Base-by-base conservation (phyloP, 345 rosid species). In the Triadica sebifera region DNA sequence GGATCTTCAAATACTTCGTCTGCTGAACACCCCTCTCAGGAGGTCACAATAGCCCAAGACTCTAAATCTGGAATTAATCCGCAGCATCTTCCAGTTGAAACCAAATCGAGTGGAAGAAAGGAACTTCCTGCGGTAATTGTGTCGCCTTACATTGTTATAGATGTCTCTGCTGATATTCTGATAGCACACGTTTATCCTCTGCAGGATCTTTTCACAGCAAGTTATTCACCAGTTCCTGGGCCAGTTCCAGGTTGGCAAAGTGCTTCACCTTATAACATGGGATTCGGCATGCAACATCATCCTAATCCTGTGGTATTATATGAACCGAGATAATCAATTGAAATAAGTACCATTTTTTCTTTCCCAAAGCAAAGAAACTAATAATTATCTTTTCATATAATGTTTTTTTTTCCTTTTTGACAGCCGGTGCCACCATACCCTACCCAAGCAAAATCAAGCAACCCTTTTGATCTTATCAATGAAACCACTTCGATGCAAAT, bases 191-290 rank as follows among this genome's bases (percentile, higher is more conserved):
- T 71, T 67, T 65, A 47, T 65, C 71, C 67, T 78, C 63, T 74
- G 71, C 85, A 94, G 97, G 93, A 92, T 79, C 86, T 92, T 77
- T 92, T 90, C 77, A 65, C 91, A 47, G 73, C 86, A 81, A 84
- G 85, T 79, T 89, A 84, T 66, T 58, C 76, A 57, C 77, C 84
- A 65, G 79, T 52, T 9, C 70, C 83, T 15, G 83, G 83, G 11
- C 82, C 88, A 59, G 67, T 81, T 75, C 84, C 78, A 24, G 75
- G 74, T 64, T 87, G 96, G 93, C 87, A 84, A 79, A 61, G 53
- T 67, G 80, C 75, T 74, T 84, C 64, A 70, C 80, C 81, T 52
- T 85, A 88, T 77, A 83, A 81, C 76, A 83, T 51, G 78, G 89
- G 84, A 72, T 89, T 67, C 76, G 76, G 78, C 76, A 75, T 75